phyloP scores from a whole-genome alignment of 345 rosid genomes.

The Clarkia xantiana region DNA sequence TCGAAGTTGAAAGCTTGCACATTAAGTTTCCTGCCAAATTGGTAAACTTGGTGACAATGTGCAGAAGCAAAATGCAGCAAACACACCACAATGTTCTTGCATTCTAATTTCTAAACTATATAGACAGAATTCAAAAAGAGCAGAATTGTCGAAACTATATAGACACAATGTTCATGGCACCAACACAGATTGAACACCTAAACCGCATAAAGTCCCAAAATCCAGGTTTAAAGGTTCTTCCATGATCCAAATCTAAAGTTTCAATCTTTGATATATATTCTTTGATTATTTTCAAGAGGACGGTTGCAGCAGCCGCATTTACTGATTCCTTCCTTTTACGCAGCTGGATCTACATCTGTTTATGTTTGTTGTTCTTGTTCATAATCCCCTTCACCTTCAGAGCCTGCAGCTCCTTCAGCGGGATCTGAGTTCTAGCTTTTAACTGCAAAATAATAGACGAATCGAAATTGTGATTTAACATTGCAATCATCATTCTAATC shows the following conservation, averaged over 20 bases:
- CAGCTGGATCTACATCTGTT: constrained; percentile 7
- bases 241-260: neutral
- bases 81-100: too few species aligned
- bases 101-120: too few species aligned
- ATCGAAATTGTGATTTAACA: neutral
- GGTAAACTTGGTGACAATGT: too few species aligned
- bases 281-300: constrained; percentile 9
- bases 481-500: neutral
- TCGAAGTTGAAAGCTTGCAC: too few species aligned
- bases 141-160: too few species aligned
- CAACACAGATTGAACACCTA: too few species aligned
- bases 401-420: neutral
- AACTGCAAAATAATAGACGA: neutral
- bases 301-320: constrained; percentile 2
- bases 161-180: too few species aligned
- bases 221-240: neutral
- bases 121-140: too few species aligned
- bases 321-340: constrained; percentile 5
- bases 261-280: constrained; percentile 5
- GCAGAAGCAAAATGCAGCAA: too few species aligned
- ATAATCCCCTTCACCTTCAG: neutral
- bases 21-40: too few species aligned
- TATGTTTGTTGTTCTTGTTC: too few species aligned
- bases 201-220: neutral
- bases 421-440: neutral